A percentile compares a stretch with the other conserved stretches of the same genome.
Evolutionary conservation across 768 basidiomycete genomes (phyloP).

Genomic region (Psilocybe tampanensis): DNA sequence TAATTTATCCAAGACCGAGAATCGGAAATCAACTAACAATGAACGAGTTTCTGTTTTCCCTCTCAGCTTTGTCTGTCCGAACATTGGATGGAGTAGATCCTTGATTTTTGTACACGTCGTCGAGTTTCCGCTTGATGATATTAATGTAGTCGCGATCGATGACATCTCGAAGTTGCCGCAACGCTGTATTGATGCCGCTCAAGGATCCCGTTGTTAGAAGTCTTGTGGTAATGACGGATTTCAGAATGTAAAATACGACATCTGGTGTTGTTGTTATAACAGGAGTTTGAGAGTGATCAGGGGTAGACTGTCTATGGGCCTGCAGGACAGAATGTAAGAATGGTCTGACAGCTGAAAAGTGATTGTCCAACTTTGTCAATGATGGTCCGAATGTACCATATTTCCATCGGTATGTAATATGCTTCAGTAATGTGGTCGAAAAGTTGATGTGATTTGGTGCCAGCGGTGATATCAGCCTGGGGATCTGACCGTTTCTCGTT

Average conservation of each 20-base stretch:
- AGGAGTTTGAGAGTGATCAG: conserved; percentile 66
- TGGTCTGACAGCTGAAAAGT: background rate
- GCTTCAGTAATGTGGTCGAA: conserved; percentile 69
- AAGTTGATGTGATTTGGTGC: conserved; percentile 53
- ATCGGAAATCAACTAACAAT: conserved; percentile 62
- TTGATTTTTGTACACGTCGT: conserved; percentile 76
- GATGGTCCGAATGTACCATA: conserved; percentile 86
- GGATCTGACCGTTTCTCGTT: conserved; percentile 3
- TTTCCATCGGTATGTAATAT: conserved; percentile 88
- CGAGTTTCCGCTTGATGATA: conserved; percentile 82
- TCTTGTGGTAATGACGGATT: conserved; percentile 70
- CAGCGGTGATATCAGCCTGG: conserved; percentile 36
- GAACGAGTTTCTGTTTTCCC: conserved; percentile 77
- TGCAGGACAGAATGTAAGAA: conserved; percentile 29
- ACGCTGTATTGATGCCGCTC: conserved; percentile 55
- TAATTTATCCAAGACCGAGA: background rate
- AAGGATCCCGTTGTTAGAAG: conserved; percentile 78
- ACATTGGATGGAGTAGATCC: conserved; percentile 42
- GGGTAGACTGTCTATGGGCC: conserved; percentile 86
- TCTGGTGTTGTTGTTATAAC: conserved; percentile 81
- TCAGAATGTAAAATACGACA: conserved; percentile 95
- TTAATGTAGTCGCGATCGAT: conserved; percentile 84
- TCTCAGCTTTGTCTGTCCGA: conserved; percentile 76
- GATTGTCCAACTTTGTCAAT: conserved; percentile 74
- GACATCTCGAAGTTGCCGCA: conserved; percentile 66